Conservation (phyloP, 768 basidiomycete genomes). For the Boletus fagicola region DNA sequence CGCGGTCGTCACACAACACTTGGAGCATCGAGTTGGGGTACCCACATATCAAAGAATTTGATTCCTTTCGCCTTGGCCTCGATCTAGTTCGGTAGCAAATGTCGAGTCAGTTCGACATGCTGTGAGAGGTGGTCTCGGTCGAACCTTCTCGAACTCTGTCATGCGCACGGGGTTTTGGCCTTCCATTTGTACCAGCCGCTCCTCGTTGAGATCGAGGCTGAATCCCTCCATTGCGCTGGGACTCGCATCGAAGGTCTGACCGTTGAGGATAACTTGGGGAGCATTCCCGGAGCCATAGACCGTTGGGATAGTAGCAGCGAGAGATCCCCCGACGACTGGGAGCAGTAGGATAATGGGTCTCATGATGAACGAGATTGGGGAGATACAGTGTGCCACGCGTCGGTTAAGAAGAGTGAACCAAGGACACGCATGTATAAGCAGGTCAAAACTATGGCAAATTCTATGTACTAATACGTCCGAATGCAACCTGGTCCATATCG, state of each 20-base stretch:
- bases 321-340: slow-evolving; percentile 17
- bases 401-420: neutral
- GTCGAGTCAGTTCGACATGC: neutral
- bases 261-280: slow-evolving; percentile 28
- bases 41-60: slow-evolving; percentile 87
- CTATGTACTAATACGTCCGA: too few species aligned
- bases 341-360: slow-evolving; percentile 16
- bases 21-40: slow-evolving; percentile 1
- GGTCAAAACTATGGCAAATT: slow-evolving; percentile 7
- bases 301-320: slow-evolving; percentile 20
- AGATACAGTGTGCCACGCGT: neutral
- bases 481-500: too few species aligned
- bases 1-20: slow-evolving; percentile 3
- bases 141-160: slow-evolving; percentile 86
- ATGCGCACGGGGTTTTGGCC: slow-evolving; percentile 73
- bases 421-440: slow-evolving; percentile 5
- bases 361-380: slow-evolving; percentile 5
- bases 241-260: slow-evolving; percentile 25
- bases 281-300: slow-evolving; percentile 3
- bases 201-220: slow-evolving; percentile 67
- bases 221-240: slow-evolving; percentile 44
- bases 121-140: neutral
- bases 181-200: slow-evolving; percentile 74
- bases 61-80: slow-evolving; percentile 71
- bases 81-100: slow-evolving; percentile 45